Evolutionary conservation across 2,329 filamentous ascomycete species (phyloP), one percentile per base, ranked within the genome.

Genomic region (Aspergillus uvarum): DNA sequence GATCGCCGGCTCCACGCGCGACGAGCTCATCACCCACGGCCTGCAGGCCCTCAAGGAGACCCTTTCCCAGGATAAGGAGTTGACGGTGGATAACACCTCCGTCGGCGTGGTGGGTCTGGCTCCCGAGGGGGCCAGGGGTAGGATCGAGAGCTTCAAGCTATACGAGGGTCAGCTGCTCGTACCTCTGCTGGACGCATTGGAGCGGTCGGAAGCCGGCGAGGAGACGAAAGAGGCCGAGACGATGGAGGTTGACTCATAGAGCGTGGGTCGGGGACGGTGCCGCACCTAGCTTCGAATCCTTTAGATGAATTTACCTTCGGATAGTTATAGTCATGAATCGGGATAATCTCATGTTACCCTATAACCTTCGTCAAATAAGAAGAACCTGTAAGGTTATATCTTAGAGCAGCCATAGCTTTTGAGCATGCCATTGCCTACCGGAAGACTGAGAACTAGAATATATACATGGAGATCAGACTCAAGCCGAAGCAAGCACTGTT

Each of bases 1-100:
- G 67, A 98, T 99, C 76, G 85, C 86, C 70, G 84, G 85, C 66
- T 88, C 87, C 74, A 86, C 83, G 65, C 84, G 91, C 70, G 94
- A 97, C 73, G 91, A 96, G 78, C 82, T 99, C 72, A 88, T 99
- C 70, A 87, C 87, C 79, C 95, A 99, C 81, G 95, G 94, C 32
- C 81, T 99, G 73, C 86, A 86, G 74, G 94, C 95, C 54, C 82
- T 99, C 74, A 96, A 96, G 84, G 95, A 99, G 83, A 96, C 90
- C 69, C 81, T 99, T 76, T 90, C 91, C 59, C 94, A 98, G 85
- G 95, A 99, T 80, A 96, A 96, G 83, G 93, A 98, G 84, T 81
- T 99, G 76, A 98, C 94, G 58, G 87, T 97, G 47, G 95, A 98
- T 77, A 99, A 99, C 81, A 96, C 93, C 57, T 96, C 92, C 68